A percentile compares a stretch with the other conserved stretches of the same genome.
Evolutionary conservation across 2,329 filamentous ascomycete species (phyloP).

Genomic region (Parafenestella ontariensis): DNA sequence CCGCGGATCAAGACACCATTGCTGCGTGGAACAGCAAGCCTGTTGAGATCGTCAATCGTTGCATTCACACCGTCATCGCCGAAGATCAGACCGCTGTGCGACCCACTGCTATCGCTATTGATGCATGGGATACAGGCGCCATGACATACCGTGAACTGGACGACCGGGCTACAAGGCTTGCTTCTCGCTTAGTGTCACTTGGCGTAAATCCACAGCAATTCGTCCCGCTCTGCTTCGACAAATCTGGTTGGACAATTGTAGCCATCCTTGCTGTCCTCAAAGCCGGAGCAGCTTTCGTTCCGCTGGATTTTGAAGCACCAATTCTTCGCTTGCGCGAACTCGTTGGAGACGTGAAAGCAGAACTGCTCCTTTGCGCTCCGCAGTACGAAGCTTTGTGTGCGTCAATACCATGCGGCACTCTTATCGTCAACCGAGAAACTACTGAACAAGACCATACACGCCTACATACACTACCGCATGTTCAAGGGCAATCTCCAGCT

Average conservation of each 20-base stretch:
- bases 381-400: constrained; percentile 31
- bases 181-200: constrained; percentile 27
- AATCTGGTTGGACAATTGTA: constrained; percentile 43
- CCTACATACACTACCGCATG: constrained; percentile 38
- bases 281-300: constrained; percentile 46
- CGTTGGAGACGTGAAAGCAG: constrained; percentile 37
- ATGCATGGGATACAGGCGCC: constrained; percentile 37
- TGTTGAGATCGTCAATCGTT: constrained; percentile 30
- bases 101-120: constrained; percentile 31
- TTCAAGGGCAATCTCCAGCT: constrained; percentile 58
- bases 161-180: constrained; percentile 32
- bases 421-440: constrained; percentile 49
- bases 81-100: constrained; percentile 28
- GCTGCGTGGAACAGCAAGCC: constrained; percentile 35
- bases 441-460: constrained; percentile 45
- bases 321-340: constrained; percentile 47
- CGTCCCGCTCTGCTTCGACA: constrained; percentile 48
- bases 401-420: constrained; percentile 34
- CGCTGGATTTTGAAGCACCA: constrained; percentile 48
- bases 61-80: constrained; percentile 38
- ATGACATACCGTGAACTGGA: constrained; percentile 41
- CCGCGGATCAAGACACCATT: constrained; percentile 26
- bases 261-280: constrained; percentile 49
- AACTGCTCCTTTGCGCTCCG: constrained; percentile 36
- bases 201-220: constrained; percentile 35